phyloP scores from a whole-genome alignment of 164 flowering plant genomes.

The Macadamia tetraphylla region DNA sequence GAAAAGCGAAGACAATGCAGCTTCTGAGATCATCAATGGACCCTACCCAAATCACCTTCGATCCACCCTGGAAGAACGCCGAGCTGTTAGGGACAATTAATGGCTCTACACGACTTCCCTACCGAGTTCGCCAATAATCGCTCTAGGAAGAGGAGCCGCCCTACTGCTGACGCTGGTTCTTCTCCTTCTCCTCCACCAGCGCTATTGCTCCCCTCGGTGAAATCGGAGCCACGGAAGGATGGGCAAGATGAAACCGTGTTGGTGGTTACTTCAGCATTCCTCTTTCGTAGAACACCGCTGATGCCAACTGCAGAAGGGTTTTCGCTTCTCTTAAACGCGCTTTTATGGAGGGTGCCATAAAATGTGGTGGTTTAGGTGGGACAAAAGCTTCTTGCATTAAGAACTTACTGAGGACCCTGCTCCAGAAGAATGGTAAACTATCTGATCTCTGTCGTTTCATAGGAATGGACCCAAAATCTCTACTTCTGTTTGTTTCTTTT shows the following conservation, averaged over 20 bases:
- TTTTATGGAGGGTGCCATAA: constrained; percentile 60
- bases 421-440: constrained; percentile 61
- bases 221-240: constrained; percentile 14
- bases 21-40: constrained; percentile 7
- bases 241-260: constrained; percentile 37
- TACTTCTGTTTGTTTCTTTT: neutral
- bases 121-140: constrained; percentile 64
- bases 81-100: constrained; percentile 45
- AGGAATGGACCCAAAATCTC: constrained; percentile 91
- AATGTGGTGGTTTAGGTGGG: constrained; percentile 87
- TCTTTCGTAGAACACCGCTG: constrained; percentile 84
- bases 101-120: constrained; percentile 78
- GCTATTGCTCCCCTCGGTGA: neutral
- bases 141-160: neutral
- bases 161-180: neutral
- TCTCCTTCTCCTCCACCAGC: neutral
- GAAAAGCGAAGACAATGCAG: neutral
- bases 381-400: constrained; percentile 79
- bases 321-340: constrained; percentile 70
- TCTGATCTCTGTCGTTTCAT: constrained; percentile 73
- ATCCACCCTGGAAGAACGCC: constrained; percentile 75
- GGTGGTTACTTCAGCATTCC: constrained; percentile 67
- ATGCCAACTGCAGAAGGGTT: constrained; percentile 62
- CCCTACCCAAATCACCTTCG: constrained; percentile 50
- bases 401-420: constrained; percentile 50